Percentiles rank a stretch among this genome's conserved stretches.
Evolutionary conservation across 2,329 filamentous ascomycete species (phyloP).

Genomic region (Aspergillus texensis): DNA sequence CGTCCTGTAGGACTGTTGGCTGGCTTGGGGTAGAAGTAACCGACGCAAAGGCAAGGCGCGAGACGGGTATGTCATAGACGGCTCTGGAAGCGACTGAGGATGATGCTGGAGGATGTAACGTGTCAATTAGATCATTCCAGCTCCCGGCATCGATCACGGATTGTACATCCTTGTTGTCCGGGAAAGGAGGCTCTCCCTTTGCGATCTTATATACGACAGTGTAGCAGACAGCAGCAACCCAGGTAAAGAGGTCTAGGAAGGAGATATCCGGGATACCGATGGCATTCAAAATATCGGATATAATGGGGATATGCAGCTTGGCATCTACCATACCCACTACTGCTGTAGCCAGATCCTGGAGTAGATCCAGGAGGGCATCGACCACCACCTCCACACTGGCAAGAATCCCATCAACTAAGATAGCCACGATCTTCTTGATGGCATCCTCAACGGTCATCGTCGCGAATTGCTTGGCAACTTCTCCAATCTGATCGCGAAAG

Average conservation of each 20-base stretch:
- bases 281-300: conserved; percentile 11
- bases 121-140: conserved; percentile 8
- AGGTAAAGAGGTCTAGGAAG: conserved; percentile 10
- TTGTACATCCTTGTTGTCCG: not conserved
- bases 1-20: too few species aligned
- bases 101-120: too few species aligned
- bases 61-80: too few species aligned
- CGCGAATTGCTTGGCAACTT: conserved; percentile 2
- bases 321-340: conserved; percentile 9
- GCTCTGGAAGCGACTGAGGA: too few species aligned
- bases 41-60: too few species aligned
- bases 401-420: conserved; percentile 1
- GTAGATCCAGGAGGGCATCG: conserved; percentile 8
- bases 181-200: conserved; percentile 5
- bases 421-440: not conserved
- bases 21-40: too few species aligned
- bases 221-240: conserved; percentile 6
- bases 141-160: not conserved
- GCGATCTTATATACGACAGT: conserved; percentile 12
- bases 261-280: conserved; percentile 10
- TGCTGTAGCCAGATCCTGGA: not conserved
- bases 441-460: not conserved
- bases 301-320: conserved; percentile 15
- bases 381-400: conserved; percentile 8
- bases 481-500: not conserved